phyloP scores from a whole-genome alignment of 2,329 filamentous ascomycete species.

The Neocatenulostroma microsporum region DNA sequence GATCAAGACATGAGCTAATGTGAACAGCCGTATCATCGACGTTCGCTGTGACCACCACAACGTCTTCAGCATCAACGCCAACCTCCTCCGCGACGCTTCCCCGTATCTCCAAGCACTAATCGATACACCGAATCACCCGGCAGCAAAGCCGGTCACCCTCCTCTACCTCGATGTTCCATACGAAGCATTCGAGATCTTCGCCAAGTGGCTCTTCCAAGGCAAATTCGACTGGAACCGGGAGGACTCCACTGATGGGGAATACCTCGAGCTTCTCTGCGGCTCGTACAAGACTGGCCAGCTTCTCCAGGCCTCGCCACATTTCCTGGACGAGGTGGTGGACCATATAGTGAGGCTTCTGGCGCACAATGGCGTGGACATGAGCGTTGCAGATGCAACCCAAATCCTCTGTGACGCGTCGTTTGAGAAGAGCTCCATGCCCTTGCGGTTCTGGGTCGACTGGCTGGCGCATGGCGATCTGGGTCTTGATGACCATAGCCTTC shows the following conservation, averaged over 20 bases:
- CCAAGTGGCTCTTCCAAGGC: neutral
- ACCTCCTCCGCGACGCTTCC: neutral
- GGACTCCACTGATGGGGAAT: too few relatives aligned
- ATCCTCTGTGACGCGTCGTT: too few relatives aligned
- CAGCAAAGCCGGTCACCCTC: too few relatives aligned
- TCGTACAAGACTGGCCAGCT: neutral
- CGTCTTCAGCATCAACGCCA: neutral
- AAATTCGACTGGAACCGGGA: neutral
- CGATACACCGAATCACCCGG: too few relatives aligned
- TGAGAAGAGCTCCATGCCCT: too few relatives aligned
- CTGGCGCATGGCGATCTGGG: too few relatives aligned
- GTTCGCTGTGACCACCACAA: neutral
- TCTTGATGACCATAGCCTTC: too few relatives aligned
- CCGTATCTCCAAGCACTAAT: neutral
- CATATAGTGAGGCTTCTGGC: too few relatives aligned
- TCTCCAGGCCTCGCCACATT: neutral
- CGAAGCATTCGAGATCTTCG: neutral
- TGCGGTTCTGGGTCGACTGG: too few relatives aligned
- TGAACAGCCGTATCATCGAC: neutral
- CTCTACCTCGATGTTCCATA: neutral
- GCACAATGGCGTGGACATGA: too few relatives aligned
- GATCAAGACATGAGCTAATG: too few relatives aligned
- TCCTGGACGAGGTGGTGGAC: neutral
- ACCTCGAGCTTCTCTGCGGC: neutral
- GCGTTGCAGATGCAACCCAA: too few relatives aligned